These are phyloP conservation scores for Solanum tarijense DNA, from an alignment of 257 asterid species.

Conservation along the genomic window DNA sequence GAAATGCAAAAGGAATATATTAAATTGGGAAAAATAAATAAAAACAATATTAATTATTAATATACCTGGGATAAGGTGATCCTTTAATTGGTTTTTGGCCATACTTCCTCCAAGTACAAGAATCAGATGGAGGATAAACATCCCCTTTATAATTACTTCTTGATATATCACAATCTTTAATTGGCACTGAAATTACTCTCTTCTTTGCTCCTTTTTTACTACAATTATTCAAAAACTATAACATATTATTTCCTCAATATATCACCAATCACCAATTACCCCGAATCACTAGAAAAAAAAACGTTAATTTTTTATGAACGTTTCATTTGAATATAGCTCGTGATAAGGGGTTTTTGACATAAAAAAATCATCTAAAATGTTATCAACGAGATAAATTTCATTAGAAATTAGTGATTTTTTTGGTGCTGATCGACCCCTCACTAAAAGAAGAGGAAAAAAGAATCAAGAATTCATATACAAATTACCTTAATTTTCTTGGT, in stretches of 20 bases:
- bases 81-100: conserved; percentile 82
- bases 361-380: no score
- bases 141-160: conserved; percentile 41
- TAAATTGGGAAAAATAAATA: not conserved
- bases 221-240: not conserved
- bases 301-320: not conserved
- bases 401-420: no score
- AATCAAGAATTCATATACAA: not conserved
- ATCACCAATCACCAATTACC: not conserved
- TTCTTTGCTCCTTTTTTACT: conserved; percentile 40
- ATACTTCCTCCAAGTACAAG: conserved; percentile 86
- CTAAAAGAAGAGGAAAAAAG: not conserved
- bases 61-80: conserved; percentile 62
- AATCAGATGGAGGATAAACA: conserved; percentile 73
- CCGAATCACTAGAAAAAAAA: no score
- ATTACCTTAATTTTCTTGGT: conserved; percentile 48
- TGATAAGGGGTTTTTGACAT: not conserved
- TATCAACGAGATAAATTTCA: no score
- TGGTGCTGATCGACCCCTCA: not conserved
- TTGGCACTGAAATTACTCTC: conserved; percentile 48
- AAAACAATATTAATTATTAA: no score
- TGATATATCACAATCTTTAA: conserved; percentile 33
- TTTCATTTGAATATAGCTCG: not conserved
- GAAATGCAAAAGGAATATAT: no score
- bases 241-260: not conserved